Evolutionary conservation across 2,329 filamentous ascomycete species (phyloP).

Genomic region (Grosmannia huntii): DNA sequence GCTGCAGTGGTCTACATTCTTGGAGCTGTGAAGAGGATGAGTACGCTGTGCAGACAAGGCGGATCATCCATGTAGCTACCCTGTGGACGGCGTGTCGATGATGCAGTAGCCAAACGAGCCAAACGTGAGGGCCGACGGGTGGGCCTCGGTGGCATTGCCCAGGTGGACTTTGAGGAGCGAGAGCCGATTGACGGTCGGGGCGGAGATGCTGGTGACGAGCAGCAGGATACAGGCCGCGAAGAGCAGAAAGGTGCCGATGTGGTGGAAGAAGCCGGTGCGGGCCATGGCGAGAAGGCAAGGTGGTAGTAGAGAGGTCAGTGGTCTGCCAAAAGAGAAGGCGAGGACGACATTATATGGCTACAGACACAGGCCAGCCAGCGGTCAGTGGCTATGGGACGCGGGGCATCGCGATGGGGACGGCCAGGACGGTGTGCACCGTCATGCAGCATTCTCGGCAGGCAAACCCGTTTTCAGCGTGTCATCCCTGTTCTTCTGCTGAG

Average conservation of each 20-base stretch:
- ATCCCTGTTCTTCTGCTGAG: background rate
- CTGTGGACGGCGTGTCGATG: constrained; percentile 11
- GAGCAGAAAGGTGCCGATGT: constrained; percentile 45
- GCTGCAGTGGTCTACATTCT: constrained; percentile 32
- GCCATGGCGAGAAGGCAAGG: constrained; percentile 28
- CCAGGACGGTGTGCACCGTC: background rate
- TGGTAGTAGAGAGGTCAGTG: no score
- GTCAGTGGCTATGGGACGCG: background rate
- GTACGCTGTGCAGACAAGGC: no score
- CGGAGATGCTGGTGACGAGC: constrained; percentile 43
- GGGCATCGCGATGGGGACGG: background rate
- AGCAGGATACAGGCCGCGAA: constrained; percentile 42
- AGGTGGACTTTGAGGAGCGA: constrained; percentile 40
- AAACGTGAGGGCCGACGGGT: constrained; percentile 30
- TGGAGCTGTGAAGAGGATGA: no score
- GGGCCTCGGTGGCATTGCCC: constrained; percentile 19
- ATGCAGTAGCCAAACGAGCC: constrained; percentile 50
- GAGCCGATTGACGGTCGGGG: constrained; percentile 44
- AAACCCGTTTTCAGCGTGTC: background rate
- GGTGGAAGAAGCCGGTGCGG: constrained; percentile 36
- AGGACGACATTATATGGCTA: background rate
- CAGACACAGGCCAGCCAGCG: background rate
- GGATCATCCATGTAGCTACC: no score
- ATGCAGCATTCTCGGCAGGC: background rate
- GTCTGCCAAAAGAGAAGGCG: background rate